Evolutionary conservation across 2,329 filamentous ascomycete species (phyloP).

Genomic region (Aureobasidium subglaciale): DNA sequence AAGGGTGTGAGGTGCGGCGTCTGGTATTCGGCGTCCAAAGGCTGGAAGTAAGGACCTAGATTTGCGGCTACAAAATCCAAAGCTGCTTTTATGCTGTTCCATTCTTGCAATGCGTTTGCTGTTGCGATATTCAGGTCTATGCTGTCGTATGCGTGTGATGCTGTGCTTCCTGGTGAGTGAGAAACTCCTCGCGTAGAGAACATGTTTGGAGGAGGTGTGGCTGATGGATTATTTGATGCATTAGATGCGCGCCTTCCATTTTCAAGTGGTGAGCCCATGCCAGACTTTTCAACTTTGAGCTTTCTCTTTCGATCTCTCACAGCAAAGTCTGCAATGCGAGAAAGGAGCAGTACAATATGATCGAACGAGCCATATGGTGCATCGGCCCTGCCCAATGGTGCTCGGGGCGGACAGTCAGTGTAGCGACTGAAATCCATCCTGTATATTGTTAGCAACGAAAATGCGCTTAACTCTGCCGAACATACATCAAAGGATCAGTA

Average conservation of each 20-base stretch:
- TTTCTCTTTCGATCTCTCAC: constrained; percentile 74
- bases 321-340: constrained; percentile 70
- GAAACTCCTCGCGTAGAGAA: constrained; percentile 4
- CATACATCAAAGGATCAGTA: constrained; percentile 78
- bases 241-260: neutral
- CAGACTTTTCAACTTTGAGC: constrained; percentile 55
- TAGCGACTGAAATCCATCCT: constrained; percentile 75
- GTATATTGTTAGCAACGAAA: constrained; percentile 25
- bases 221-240: neutral
- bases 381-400: constrained; percentile 67
- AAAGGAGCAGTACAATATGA: constrained; percentile 75
- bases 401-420: constrained; percentile 82
- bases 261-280: constrained; percentile 36
- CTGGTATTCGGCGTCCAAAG: constrained; percentile 61
- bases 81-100: constrained; percentile 65
- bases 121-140: constrained; percentile 57
- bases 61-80: constrained; percentile 60
- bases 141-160: constrained; percentile 38
- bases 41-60: constrained; percentile 69
- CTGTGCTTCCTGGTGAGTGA: constrained; percentile 7
- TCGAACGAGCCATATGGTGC: constrained; percentile 85
- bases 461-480: too few relatives aligned
- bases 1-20: constrained; percentile 64
- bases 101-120: constrained; percentile 66
- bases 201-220: constrained; percentile 19